Conservation (phyloP, 169 alveolate species). For the Plasmodium yoelii region DNA sequence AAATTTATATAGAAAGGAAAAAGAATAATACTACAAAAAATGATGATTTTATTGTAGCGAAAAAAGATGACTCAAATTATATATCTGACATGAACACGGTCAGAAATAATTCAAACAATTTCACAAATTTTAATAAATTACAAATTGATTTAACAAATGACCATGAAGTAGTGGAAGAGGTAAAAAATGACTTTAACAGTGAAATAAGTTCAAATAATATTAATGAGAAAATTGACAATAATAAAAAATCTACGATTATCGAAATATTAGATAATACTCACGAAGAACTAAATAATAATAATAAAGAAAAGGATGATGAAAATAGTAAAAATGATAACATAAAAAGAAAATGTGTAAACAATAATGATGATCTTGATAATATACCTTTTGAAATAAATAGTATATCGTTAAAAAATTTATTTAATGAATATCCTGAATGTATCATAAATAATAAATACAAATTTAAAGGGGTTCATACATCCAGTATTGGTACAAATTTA, state of each 20-base stretch:
- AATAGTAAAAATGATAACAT: neutral
- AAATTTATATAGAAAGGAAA: constrained; percentile 16
- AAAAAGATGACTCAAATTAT: neutral
- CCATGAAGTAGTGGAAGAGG: neutral
- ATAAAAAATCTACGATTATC: neutral
- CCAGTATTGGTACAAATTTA: constrained; percentile 71
- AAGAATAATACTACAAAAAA: neutral
- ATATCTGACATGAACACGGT: neutral
- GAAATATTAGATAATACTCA: neutral
- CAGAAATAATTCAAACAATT: neutral
- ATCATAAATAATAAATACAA: constrained; percentile 56
- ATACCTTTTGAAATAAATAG: constrained; percentile 58
- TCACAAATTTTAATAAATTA: neutral
- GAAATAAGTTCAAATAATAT: neutral
- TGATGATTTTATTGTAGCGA: neutral
- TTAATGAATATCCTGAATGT: constrained; percentile 56
- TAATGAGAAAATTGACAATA: neutral
- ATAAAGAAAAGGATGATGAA: neutral
- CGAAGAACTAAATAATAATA: neutral
- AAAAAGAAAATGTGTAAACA: neutral
- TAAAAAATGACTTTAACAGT: neutral
- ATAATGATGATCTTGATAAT: constrained; percentile 22
- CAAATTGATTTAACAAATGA: constrained; percentile 46
- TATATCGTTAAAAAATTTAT: constrained; percentile 55
- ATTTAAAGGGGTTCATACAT: constrained; percentile 71